Percentiles rank a stretch among this genome's conserved stretches.
Conservation (phyloP, 2,329 filamentous ascomycete species). For the Ophiocordyceps polyrhachis-furcata region DNA sequence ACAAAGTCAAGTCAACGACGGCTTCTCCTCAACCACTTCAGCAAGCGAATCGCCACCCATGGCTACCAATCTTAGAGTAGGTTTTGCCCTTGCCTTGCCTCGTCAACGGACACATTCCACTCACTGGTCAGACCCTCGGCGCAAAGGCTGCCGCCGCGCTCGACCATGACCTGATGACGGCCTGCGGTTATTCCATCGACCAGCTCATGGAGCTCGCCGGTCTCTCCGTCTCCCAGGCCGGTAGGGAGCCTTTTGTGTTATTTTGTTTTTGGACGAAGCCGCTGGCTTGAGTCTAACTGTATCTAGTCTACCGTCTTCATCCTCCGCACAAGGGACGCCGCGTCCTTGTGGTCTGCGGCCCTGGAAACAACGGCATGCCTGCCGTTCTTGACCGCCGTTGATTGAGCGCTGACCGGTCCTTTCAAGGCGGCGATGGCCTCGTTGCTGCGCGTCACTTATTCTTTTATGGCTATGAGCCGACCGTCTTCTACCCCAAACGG, state of each 20-base stretch:
- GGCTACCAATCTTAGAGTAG: not conserved
- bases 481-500: conserved; percentile 83
- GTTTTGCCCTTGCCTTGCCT: not conserved
- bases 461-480: conserved; percentile 81
- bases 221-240: conserved; percentile 77
- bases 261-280: too few species aligned
- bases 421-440: conserved; percentile 70
- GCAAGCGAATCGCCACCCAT: not conserved
- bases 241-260: conserved; percentile 29
- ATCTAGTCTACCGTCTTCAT: conserved; percentile 63
- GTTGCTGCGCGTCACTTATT: conserved; percentile 83
- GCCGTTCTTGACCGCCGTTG: not conserved
- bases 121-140: conserved; percentile 48
- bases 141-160: conserved; percentile 76
- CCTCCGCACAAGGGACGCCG: conserved; percentile 51
- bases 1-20: not conserved
- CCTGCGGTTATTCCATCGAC: conserved; percentile 75
- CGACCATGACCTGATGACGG: conserved; percentile 86
- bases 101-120: not conserved
- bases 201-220: conserved; percentile 96
- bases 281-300: not conserved
- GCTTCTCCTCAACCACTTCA: not conserved
- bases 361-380: conserved; percentile 47
- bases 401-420: not conserved
- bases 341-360: conserved; percentile 79